Percentiles rank a stretch among this genome's conserved stretches.
Evolutionary conservation across 306 rosid species (phyloP).

Genomic region (Quercus gilva): DNA sequence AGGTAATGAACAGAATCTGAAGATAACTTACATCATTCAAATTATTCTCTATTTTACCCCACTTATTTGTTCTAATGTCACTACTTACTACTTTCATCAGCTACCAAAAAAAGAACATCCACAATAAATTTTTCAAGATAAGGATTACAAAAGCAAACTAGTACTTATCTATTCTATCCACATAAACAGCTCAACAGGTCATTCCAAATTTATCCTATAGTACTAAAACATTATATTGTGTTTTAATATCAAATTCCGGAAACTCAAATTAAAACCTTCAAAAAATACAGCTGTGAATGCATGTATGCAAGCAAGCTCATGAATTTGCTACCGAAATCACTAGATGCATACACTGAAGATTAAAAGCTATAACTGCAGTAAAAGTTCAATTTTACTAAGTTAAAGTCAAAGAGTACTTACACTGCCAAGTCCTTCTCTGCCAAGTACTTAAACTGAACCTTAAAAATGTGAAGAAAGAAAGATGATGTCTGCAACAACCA

Average conservation of each 20-base stretch:
- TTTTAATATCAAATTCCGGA: background rate
- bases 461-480: no score
- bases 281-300: no score
- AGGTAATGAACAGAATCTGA: background rate
- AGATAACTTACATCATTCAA: background rate
- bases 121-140: slow-evolving; percentile 14
- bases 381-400: no score
- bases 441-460: no score
- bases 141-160: slow-evolving; percentile 22
- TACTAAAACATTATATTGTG: background rate
- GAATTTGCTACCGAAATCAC: no score
- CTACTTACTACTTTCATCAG: background rate
- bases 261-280: background rate
- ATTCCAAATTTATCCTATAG: background rate
- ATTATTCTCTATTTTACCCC: background rate
- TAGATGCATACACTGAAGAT: no score
- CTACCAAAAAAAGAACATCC: slow-evolving; percentile 11
- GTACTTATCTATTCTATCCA: slow-evolving; percentile 20
- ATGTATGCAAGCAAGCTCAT: no score
- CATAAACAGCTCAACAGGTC: slow-evolving; percentile 2
- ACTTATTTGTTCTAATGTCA: no score
- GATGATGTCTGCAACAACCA: no score
- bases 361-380: no score
- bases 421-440: no score
- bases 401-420: no score